These are phyloP conservation scores for Lentinula sp. DNA, from an alignment of 768 basidiomycete species.

Conservation along the genomic window DNA sequence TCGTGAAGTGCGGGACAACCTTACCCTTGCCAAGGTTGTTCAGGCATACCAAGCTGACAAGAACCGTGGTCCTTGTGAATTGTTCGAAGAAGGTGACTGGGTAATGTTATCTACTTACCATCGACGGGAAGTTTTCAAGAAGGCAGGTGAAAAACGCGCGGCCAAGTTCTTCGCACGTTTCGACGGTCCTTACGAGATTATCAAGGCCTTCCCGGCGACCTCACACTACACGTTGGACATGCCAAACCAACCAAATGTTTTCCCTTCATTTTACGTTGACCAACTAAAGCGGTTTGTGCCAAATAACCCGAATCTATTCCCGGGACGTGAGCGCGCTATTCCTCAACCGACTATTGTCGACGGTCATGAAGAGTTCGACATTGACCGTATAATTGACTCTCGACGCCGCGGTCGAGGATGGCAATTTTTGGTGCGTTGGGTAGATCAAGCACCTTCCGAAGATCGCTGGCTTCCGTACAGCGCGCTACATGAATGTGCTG, in stretches of 20 bases:
- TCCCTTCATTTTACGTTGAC: conserved; percentile 22
- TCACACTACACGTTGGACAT: conserved; percentile 12
- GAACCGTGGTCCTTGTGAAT: conserved; percentile 13
- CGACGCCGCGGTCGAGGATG: conserved; percentile 15
- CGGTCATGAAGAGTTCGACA: neutral
- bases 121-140: conserved; percentile 21
- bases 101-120: conserved; percentile 31
- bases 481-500: conserved; percentile 10
- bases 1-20: conserved; percentile 24
- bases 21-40: conserved; percentile 17
- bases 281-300: conserved; percentile 12
- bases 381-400: conserved; percentile 13
- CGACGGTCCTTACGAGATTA: conserved; percentile 23
- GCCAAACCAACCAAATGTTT: conserved; percentile 11
- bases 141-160: conserved; percentile 19
- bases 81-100: conserved; percentile 23
- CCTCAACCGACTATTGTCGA: conserved; percentile 12
- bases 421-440: conserved; percentile 19
- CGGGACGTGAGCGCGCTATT: conserved; percentile 8
- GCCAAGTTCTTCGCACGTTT: conserved; percentile 37
- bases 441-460: conserved; percentile 11
- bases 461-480: conserved; percentile 15
- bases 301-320: conserved; percentile 20
- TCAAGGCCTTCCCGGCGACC: conserved; percentile 1
- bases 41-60: conserved; percentile 27